phyloP scores from a whole-genome alignment of 331 rosid species.

The Dryas integrifolia region DNA sequence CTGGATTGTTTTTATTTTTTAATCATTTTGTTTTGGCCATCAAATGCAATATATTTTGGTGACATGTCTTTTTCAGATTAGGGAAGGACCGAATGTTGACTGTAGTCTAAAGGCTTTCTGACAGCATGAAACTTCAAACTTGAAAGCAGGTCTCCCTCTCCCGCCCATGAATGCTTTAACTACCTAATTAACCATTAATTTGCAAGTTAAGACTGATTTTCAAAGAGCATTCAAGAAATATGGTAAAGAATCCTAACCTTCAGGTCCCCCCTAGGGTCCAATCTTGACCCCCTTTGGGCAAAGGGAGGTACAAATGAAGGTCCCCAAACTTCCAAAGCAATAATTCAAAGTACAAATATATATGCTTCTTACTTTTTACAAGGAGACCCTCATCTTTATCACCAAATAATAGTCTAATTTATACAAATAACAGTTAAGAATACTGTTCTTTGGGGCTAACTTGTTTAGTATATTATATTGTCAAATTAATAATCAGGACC shows the following conservation, averaged over 20 bases:
- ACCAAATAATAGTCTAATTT: no score
- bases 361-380: no score
- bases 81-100: neutral
- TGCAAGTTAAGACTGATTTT: neutral
- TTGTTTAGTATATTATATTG: no score
- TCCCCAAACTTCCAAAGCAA: neutral
- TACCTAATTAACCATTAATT: neutral
- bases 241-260: neutral
- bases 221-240: neutral
- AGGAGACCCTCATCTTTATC: no score
- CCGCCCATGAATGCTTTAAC: conserved; percentile 11
- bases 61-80: neutral
- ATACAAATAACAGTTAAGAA: no score
- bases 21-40: neutral
- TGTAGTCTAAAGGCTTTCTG: neutral
- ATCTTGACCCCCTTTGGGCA: neutral
- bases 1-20: neutral
- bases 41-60: neutral
- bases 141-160: neutral
- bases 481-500: no score
- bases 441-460: no score
- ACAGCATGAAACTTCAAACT: neutral
- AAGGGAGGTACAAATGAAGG: neutral
- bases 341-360: neutral
- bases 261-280: neutral